Percentiles rank a stretch among this genome's conserved stretches.
These are phyloP conservation scores for Boletus subcaerulescens DNA, from an alignment of 768 basidiomycete species.

Conservation along the genomic window DNA sequence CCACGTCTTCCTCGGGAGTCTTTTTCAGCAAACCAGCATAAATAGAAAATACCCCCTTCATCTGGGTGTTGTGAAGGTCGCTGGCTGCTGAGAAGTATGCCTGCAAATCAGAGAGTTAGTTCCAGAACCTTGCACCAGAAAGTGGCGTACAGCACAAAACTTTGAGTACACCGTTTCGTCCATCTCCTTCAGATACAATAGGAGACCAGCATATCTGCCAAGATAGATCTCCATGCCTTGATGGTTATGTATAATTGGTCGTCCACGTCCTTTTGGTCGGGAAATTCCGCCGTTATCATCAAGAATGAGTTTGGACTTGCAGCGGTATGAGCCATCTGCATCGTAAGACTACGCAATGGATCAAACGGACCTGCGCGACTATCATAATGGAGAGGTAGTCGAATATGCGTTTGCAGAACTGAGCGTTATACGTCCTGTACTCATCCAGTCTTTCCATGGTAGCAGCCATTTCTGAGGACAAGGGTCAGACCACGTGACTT, in stretches of 20 bases:
- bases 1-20: slow-evolving; percentile 66
- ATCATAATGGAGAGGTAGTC: slow-evolving; percentile 93
- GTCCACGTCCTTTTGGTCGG: slow-evolving; percentile 41
- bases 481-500: slow-evolving; percentile 3
- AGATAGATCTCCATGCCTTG: slow-evolving; percentile 76
- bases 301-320: slow-evolving; percentile 64
- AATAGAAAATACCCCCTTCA: slow-evolving; percentile 64
- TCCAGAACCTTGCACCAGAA: not conserved
- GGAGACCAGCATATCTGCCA: slow-evolving; percentile 82
- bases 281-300: slow-evolving; percentile 59
- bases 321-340: slow-evolving; percentile 6
- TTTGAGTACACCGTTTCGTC: slow-evolving; percentile 85
- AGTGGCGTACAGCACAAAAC: slow-evolving; percentile 74
- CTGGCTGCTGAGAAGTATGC: slow-evolving; percentile 88
- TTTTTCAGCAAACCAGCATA: slow-evolving; percentile 64
- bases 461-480: slow-evolving; percentile 81
- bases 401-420: slow-evolving; percentile 89
- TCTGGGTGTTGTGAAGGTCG: slow-evolving; percentile 76
- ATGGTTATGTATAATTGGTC: slow-evolving; percentile 59
- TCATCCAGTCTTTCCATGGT: slow-evolving; percentile 92
- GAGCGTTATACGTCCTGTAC: slow-evolving; percentile 83
- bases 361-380: slow-evolving; percentile 70
- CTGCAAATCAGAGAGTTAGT: slow-evolving; percentile 40
- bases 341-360: not conserved
- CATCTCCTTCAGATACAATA: slow-evolving; percentile 96